A percentile compares a stretch with the other conserved stretches of the same genome.
These are phyloP conservation scores for Acer negundo DNA, from an alignment of 345 rosid genomes.

Conservation along the genomic window DNA sequence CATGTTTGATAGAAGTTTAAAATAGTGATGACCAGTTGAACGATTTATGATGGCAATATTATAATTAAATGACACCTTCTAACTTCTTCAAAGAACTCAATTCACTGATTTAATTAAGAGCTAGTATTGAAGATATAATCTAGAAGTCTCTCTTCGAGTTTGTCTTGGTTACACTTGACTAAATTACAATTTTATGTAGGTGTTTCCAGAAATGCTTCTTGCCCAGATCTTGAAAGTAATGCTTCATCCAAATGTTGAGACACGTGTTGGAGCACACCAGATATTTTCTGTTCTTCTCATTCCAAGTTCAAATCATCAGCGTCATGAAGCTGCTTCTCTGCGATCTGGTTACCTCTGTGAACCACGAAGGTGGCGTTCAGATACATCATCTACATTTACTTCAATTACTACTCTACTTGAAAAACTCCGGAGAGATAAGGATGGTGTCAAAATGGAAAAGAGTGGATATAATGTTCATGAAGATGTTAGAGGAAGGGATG, in stretches of 20 bases:
- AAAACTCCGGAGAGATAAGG: slow-evolving; percentile 82
- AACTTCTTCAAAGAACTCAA: neutral
- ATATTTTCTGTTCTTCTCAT: slow-evolving; percentile 80
- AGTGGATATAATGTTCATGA: slow-evolving; percentile 42
- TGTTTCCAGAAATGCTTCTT: slow-evolving; percentile 82
- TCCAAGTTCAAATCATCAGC: slow-evolving; percentile 56
- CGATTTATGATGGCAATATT: too few species aligned
- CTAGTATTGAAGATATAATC: neutral
- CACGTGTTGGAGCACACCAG: slow-evolving; percentile 85
- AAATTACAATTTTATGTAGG: slow-evolving; percentile 36
- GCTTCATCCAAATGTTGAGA: slow-evolving; percentile 85
- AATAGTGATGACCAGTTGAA: neutral
- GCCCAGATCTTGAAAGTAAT: slow-evolving; percentile 78
- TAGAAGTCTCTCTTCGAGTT: neutral
- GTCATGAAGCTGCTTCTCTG: slow-evolving; percentile 55
- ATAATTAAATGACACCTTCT: neutral
- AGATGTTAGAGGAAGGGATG: slow-evolving; percentile 46
- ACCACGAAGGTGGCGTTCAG: slow-evolving; percentile 63
- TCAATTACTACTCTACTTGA: slow-evolving; percentile 78
- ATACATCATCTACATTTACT: slow-evolving; percentile 65
- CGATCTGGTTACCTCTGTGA: slow-evolving; percentile 62
- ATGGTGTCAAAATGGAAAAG: slow-evolving; percentile 52
- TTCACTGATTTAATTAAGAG: neutral
- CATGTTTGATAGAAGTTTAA: neutral
- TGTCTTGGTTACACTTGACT: slow-evolving; percentile 4